Evolutionary conservation across 805 yeast genomes (phyloP).

Genomic region (Saturnispora serradocipensis): DNA sequence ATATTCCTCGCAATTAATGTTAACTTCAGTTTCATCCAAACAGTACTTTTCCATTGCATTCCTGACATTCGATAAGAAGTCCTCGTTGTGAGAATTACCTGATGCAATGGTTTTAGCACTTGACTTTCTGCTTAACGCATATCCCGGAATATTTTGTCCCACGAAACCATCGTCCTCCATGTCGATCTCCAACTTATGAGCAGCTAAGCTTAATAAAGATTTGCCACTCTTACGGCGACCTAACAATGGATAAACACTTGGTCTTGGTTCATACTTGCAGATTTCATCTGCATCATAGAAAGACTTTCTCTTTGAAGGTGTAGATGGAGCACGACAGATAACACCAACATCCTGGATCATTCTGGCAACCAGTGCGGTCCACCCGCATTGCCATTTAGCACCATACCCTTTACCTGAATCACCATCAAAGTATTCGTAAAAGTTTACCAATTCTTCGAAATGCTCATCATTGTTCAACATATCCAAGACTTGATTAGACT

Average conservation of each 20-base stretch:
- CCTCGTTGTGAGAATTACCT: constrained; percentile 18
- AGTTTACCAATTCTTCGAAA: constrained; percentile 69
- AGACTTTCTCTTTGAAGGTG: constrained; percentile 23
- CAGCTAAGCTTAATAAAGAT: constrained; percentile 59
- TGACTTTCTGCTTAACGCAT: constrained; percentile 21
- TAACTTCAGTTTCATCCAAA: constrained; percentile 29
- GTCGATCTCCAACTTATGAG: constrained; percentile 54
- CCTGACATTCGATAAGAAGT: constrained; percentile 34
- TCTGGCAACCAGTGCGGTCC: constrained; percentile 91
- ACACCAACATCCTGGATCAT: constrained; percentile 85
- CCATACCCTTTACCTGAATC: constrained; percentile 93
- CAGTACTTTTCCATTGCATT: constrained; percentile 32
- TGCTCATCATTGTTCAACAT: constrained; percentile 49
- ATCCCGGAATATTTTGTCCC: constrained; percentile 26
- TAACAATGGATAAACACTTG: constrained; percentile 31
- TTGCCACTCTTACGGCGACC: constrained; percentile 66
- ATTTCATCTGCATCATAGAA: constrained; percentile 28
- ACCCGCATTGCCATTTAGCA: constrained; percentile 90
- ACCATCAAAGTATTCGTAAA: constrained; percentile 86
- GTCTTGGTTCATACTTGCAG: constrained; percentile 35
- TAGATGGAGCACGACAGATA: constrained; percentile 45
- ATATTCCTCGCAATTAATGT: constrained; percentile 46
- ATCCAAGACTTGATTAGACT: constrained; percentile 40
- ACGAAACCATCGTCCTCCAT: constrained; percentile 41
- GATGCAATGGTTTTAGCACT: constrained; percentile 24